These are phyloP conservation scores for Schizochytrium sp. DNA, from an alignment of 108 stramenopile genomes.

Conservation along the genomic window DNA sequence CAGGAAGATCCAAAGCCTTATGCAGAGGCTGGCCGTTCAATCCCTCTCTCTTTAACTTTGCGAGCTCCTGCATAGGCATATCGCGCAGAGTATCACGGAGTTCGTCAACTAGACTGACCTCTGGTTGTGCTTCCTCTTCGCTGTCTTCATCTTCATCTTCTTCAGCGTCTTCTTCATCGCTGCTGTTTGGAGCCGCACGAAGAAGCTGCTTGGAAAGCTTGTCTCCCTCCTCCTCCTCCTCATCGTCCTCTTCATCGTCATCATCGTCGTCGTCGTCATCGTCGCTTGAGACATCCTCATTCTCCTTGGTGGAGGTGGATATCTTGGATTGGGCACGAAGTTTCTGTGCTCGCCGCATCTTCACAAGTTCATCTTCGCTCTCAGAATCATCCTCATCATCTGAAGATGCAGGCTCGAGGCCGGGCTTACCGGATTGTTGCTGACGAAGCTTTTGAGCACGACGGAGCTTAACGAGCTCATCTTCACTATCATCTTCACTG, in stretches of 20 bases:
- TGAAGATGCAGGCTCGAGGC: not conserved
- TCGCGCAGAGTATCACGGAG: conserved; percentile 53
- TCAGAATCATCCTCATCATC: not conserved
- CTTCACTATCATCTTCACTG: not conserved
- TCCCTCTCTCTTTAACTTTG: conserved; percentile 33
- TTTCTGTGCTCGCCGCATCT: not conserved
- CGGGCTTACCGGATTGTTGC: not conserved
- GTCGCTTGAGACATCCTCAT: not conserved
- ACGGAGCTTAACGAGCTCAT: not conserved
- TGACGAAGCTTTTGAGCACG: not conserved
- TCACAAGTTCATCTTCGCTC: not conserved
- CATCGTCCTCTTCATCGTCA: conserved; percentile 2
- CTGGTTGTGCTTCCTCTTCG: not conserved
- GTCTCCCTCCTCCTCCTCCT: not conserved
- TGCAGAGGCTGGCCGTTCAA: conserved; percentile 36
- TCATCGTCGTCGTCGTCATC: not conserved
- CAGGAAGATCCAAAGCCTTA: conserved; percentile 34
- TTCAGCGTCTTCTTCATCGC: not conserved
- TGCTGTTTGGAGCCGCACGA: not conserved
- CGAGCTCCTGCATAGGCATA: conserved; percentile 47
- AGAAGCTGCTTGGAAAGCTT: not conserved
- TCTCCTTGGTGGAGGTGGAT: not conserved
- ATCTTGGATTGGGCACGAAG: not conserved
- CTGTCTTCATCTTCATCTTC: conserved; percentile 26
- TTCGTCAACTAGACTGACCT: not conserved